These are phyloP conservation scores for Castanopsis chinensis DNA, from an alignment of 306 rosid genomes.

Conservation along the genomic window DNA sequence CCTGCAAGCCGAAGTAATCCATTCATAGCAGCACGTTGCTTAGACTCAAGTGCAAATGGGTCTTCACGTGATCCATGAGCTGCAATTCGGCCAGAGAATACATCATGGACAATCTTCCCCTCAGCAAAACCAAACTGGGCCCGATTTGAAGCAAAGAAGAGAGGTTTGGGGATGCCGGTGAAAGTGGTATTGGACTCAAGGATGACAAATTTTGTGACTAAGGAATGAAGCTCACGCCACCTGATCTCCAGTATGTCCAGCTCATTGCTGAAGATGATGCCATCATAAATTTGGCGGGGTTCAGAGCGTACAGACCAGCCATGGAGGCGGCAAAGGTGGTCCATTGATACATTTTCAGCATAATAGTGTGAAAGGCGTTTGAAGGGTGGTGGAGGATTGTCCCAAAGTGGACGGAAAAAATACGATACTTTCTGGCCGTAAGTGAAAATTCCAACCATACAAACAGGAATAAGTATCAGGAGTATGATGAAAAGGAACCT, in stretches of 20 bases:
- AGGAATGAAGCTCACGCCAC: slow-evolving; percentile 79
- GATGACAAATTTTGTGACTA: slow-evolving; percentile 71
- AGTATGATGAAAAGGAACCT: slow-evolving; percentile 39
- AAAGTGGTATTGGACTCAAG: slow-evolving; percentile 79
- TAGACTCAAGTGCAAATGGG: slow-evolving; percentile 66
- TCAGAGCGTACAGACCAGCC: slow-evolving; percentile 72
- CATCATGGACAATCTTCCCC: slow-evolving; percentile 43
- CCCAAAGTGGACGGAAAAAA: slow-evolving; percentile 94
- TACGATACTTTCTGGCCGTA: slow-evolving; percentile 58
- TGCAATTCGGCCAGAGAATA: slow-evolving; percentile 49
- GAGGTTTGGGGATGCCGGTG: slow-evolving; percentile 81
- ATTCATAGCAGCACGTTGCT: slow-evolving; percentile 73
- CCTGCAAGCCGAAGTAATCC: slow-evolving; percentile 51
- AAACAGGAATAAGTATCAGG: slow-evolving; percentile 43
- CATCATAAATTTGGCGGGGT: slow-evolving; percentile 75
- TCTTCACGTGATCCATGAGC: slow-evolving; percentile 38
- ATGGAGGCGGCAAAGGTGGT: slow-evolving; percentile 77
- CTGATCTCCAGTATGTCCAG: slow-evolving; percentile 82
- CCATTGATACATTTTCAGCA: slow-evolving; percentile 83
- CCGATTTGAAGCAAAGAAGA: slow-evolving; percentile 44
- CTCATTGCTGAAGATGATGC: slow-evolving; percentile 86
- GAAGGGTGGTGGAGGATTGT: slow-evolving; percentile 67
- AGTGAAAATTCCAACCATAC: slow-evolving; percentile 40
- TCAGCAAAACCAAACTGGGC: slow-evolving; percentile 62
- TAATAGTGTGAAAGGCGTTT: slow-evolving; percentile 66